phyloP scores from a whole-genome alignment of 768 basidiomycete genomes.

The Tremella mesenterica region DNA sequence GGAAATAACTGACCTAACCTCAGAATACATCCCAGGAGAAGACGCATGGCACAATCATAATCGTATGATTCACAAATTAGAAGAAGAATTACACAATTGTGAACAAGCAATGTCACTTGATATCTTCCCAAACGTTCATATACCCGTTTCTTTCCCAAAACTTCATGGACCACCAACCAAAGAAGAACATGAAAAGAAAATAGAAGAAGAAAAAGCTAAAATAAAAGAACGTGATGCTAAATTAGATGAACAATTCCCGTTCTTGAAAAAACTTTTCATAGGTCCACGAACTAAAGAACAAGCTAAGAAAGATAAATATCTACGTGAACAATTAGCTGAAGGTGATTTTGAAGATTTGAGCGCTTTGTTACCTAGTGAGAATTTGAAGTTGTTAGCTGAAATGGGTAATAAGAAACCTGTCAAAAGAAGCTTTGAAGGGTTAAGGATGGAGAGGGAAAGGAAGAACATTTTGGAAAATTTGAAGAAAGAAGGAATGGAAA shows the following conservation, averaged over 20 bases:
- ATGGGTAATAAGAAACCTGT: not conserved
- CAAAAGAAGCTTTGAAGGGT: constrained; percentile 20
- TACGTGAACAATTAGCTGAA: constrained; percentile 20
- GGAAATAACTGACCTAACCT: not conserved
- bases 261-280: constrained; percentile 30
- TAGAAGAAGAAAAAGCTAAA: constrained; percentile 6
- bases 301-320: constrained; percentile 18
- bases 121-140: constrained; percentile 19
- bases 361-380: constrained; percentile 22
- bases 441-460: constrained; percentile 26
- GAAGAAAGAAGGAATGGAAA: not conserved
- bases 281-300: constrained; percentile 34
- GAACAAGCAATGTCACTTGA: constrained; percentile 26
- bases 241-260: constrained; percentile 25
- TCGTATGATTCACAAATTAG: constrained; percentile 25
- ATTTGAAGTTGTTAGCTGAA: constrained; percentile 2
- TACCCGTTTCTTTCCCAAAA: constrained; percentile 19
- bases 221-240: constrained; percentile 17
- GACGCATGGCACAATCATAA: constrained; percentile 28
- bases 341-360: constrained; percentile 25
- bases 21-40: constrained; percentile 20
- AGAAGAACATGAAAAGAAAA: constrained; percentile 19
- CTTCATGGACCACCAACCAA: constrained; percentile 27
- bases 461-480: constrained; percentile 16
- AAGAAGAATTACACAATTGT: constrained; percentile 22